Evolutionary conservation across 2,329 filamentous ascomycete genomes (phyloP).

Genomic region (Pseudogymnoascus sp.): DNA sequence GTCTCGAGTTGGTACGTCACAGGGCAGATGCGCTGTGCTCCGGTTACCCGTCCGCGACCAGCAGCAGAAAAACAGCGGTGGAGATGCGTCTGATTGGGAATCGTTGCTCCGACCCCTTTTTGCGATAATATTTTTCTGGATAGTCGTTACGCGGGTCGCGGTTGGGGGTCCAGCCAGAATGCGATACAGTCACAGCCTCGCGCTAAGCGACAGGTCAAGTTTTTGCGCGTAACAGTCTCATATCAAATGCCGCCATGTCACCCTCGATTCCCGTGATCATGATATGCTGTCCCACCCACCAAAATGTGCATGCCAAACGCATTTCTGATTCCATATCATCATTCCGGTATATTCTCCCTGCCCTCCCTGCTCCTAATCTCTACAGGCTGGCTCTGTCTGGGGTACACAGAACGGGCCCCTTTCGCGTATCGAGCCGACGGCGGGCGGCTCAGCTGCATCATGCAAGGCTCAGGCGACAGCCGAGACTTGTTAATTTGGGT

Average conservation of each 20-base stretch:
- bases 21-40: slow-evolving; percentile 4
- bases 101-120: slow-evolving; percentile 3
- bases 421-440: slow-evolving; percentile 1
- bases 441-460: slow-evolving; percentile 3
- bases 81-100: not conserved
- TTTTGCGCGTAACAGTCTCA: slow-evolving; percentile 6
- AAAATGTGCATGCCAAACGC: not conserved
- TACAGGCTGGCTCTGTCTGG: not conserved
- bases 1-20: slow-evolving; percentile 5
- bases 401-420: not conserved
- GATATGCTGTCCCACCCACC: slow-evolving; percentile 5
- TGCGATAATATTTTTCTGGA: slow-evolving; percentile 2
- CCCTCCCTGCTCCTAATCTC: not conserved
- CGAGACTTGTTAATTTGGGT: slow-evolving; percentile 1
- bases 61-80: not conserved
- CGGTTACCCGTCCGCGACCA: not conserved
- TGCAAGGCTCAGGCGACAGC: slow-evolving; percentile 1
- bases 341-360: not conserved
- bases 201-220: slow-evolving; percentile 9
- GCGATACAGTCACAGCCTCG: not conserved
- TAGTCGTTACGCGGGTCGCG: not conserved
- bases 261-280: not conserved
- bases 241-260: slow-evolving; percentile 4
- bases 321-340: slow-evolving; percentile 4
- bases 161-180: slow-evolving; percentile 1